phyloP scores from a whole-genome alignment of 495 filamentous ascomycete species.

The Penicillium herquei region DNA sequence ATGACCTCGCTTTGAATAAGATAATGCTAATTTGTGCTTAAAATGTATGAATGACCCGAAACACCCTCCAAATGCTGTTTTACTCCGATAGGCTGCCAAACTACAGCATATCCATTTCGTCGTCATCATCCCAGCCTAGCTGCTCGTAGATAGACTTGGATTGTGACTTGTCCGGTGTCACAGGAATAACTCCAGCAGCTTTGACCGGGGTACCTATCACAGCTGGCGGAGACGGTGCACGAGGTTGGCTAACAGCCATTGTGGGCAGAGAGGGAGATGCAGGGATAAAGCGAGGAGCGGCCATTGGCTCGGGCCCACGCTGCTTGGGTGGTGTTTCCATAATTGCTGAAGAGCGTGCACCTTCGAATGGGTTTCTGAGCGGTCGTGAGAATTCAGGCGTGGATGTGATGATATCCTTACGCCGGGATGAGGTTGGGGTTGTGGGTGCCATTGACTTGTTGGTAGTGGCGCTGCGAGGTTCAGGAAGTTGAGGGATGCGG shows the following conservation, averaged over 20 bases:
- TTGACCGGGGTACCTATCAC: conserved; percentile 26
- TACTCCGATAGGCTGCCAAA: not conserved
- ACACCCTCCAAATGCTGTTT: not conserved
- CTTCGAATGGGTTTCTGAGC: conserved; percentile 11
- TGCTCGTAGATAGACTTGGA: conserved; percentile 62
- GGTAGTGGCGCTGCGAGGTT: conserved; percentile 17
- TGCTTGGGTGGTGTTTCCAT: conserved; percentile 45
- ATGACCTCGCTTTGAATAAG: too few relatives aligned
- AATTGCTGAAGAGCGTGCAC: conserved; percentile 21
- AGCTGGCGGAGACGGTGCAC: conserved; percentile 14
- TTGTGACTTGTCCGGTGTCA: conserved; percentile 43
- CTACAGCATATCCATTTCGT: conserved; percentile 47
- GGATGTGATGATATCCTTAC: conserved; percentile 9
- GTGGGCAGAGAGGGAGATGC: conserved; percentile 1
- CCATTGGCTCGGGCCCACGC: conserved; percentile 11
- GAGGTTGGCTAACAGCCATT: conserved; percentile 5
- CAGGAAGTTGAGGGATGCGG: conserved; percentile 42
- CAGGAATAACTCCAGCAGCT: conserved; percentile 24
- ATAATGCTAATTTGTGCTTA: too few relatives aligned
- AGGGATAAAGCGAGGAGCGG: conserved; percentile 11
- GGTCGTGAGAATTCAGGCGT: conserved; percentile 11
- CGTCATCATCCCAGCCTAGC: conserved; percentile 77
- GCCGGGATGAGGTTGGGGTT: conserved; percentile 35
- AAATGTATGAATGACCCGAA: not conserved
- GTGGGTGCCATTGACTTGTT: conserved; percentile 24